Conservation (phyloP, 1,284 basidiomycete genomes). For the Retiboletus flavoniger region DNA sequence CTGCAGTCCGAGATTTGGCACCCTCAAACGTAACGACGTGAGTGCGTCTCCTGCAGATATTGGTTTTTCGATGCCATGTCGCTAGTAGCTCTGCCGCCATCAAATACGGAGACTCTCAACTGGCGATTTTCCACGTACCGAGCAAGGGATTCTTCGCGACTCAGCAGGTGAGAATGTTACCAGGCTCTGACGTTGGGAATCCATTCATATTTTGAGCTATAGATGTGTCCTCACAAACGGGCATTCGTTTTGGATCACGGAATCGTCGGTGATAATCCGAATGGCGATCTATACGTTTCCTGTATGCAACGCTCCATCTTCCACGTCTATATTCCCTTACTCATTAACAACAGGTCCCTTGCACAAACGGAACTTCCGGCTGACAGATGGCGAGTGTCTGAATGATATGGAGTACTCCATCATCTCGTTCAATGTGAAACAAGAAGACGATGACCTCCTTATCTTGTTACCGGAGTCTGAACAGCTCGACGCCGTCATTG, state of each 20-base stretch:
- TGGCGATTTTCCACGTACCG: constrained; percentile 66
- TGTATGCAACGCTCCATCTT: constrained; percentile 33
- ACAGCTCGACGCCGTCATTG: constrained; percentile 64
- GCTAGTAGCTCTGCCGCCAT: constrained; percentile 45
- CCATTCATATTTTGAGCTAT: neutral
- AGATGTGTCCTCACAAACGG: constrained; percentile 62
- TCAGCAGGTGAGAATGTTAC: constrained; percentile 51
- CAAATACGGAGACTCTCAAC: constrained; percentile 70
- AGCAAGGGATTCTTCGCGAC: constrained; percentile 62
- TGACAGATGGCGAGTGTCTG: constrained; percentile 58
- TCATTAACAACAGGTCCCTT: constrained; percentile 48
- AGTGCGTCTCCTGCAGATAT: constrained; percentile 14
- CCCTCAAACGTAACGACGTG: constrained; percentile 51
- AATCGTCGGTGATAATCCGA: constrained; percentile 58
- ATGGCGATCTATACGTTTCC: constrained; percentile 47
- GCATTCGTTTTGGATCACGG: constrained; percentile 77
- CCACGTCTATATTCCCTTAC: neutral
- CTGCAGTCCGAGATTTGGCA: constrained; percentile 52
- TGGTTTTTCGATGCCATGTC: no score
- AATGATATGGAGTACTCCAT: constrained; percentile 67
- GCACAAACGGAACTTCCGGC: constrained; percentile 71
- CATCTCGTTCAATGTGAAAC: constrained; percentile 61
- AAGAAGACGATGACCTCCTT: constrained; percentile 48
- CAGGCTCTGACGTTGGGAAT: no score
- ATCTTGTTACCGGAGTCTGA: constrained; percentile 57